A percentile compares a stretch with the other conserved stretches of the same genome.
Conservation (phyloP, 116 monocot species). For the Trichopus zeylanicus region DNA sequence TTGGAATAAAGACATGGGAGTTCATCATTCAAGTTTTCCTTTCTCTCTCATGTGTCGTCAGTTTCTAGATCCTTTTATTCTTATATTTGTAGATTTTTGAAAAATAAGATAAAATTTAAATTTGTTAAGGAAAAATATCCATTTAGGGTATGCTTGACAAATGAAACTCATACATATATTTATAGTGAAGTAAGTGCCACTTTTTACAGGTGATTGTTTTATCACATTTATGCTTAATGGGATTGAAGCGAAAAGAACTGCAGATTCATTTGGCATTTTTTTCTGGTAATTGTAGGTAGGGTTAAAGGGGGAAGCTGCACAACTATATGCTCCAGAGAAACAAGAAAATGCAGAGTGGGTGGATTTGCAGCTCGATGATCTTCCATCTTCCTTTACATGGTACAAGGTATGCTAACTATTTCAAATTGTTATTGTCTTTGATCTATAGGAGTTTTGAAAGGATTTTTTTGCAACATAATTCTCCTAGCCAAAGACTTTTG, state of each 20-base stretch:
- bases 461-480: not conserved
- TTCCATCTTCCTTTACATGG: conserved; percentile 62
- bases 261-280: not conserved
- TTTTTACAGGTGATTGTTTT: too few relatives aligned
- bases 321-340: conserved; percentile 46
- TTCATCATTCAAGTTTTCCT: too few relatives aligned
- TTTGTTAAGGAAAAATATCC: too few relatives aligned
- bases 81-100: too few relatives aligned
- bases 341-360: conserved; percentile 51
- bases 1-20: too few relatives aligned
- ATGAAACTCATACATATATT: too few relatives aligned
- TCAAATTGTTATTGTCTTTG: not conserved
- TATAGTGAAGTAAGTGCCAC: too few relatives aligned
- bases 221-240: not conserved
- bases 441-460: not conserved
- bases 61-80: too few relatives aligned
- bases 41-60: too few relatives aligned
- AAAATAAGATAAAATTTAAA: too few relatives aligned
- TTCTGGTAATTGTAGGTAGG: conserved; percentile 47
- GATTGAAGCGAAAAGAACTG: too few relatives aligned
- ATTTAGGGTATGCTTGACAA: too few relatives aligned
- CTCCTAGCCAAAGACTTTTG: not conserved
- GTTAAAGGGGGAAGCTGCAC: conserved; percentile 58
- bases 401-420: conserved; percentile 44
- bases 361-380: conserved; percentile 27